Evolutionary conservation across 495 filamentous ascomycete species (phyloP), one percentile per base, ranked within the genome.

Genomic region (Tuber indicum): DNA sequence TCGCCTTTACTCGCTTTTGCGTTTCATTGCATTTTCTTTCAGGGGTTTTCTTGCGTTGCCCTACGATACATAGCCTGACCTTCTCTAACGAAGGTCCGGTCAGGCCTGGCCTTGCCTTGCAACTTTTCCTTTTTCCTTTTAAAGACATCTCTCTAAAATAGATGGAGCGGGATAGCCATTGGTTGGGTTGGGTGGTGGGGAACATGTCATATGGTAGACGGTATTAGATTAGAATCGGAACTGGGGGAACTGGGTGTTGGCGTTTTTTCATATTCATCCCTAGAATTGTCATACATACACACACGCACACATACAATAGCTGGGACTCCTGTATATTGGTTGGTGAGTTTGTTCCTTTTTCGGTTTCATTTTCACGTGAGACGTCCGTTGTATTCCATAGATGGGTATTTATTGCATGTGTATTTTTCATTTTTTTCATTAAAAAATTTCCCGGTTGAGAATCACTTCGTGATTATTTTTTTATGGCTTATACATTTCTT

Each of bases 141-240:
- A 66, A 32, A 66, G 26, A 16, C n/a, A 17, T 66, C n/a, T 32
- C 58, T n/a, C 58, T 66, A 32, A 32, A 66, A 66, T 66, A 66
- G 58, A 66, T 66, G 58, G 58, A 26, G 32, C 58, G 14, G 58
- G 58, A 32, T 32, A 12, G n/a, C n/a, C 1, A 66, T 14, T 66
- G 58, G 58, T 46, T n/a, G 26, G 58, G 58, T 46, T n/a, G 26
- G 58, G 3, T n/a, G 26, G 58, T 23, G 21, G n/a, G 58, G n/a
- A 14, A 62, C n/a, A 66, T 16, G 32, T 66, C 58, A 32, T 66
- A 66, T n/a, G n/a, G 58, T 66, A 66, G n/a, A 32, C 49, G n/a
- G 58, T 58, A 58, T 58, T 58, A 49, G 47, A 49, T 46, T 46
- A 52, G 47, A 58, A 58, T 58, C 52, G 52, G 52, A 58, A 58